Conservation (phyloP, 176 grass and related monocot genomes). For the Aegilops speltoides region DNA sequence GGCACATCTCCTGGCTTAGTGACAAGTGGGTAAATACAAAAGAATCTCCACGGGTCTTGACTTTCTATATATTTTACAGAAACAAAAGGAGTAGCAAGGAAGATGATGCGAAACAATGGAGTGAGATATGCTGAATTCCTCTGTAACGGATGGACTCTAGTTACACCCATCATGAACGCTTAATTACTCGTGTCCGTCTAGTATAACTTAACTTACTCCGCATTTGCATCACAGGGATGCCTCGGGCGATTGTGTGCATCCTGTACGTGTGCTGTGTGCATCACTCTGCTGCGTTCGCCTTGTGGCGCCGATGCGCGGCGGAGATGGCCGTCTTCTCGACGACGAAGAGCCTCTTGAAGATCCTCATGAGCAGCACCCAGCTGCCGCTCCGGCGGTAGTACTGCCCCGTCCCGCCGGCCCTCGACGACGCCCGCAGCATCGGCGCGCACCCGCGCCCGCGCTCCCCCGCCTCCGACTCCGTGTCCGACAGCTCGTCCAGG, state of each 20-base stretch:
- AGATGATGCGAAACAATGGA: neutral
- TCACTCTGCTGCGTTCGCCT: neutral
- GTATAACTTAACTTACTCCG: conserved; percentile 26
- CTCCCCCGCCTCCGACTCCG: conserved; percentile 25
- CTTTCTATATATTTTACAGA: neutral
- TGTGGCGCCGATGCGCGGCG: neutral
- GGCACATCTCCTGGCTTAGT: neutral
- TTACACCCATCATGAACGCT: conserved; percentile 11
- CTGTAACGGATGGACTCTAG: neutral
- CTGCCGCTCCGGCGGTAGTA: conserved; percentile 33
- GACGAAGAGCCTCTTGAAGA: conserved; percentile 58
- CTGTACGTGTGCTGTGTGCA: neutral
- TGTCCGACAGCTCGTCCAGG: conserved; percentile 4
- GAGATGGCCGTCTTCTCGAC: conserved; percentile 44
- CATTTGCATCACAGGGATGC: neutral
- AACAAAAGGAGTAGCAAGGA: neutral
- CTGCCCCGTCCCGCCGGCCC: conserved; percentile 22
- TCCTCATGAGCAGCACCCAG: conserved; percentile 54
- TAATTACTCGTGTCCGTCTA: neutral
- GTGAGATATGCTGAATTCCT: neutral
- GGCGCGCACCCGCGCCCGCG: conserved; percentile 24
- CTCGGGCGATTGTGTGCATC: neutral
- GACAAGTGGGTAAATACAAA: neutral
- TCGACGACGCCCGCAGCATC: conserved; percentile 37
- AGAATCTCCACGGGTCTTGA: neutral